Evolutionary conservation across 495 filamentous ascomycete species (phyloP).

Genomic region (Annulohypoxylon moriforme): DNA sequence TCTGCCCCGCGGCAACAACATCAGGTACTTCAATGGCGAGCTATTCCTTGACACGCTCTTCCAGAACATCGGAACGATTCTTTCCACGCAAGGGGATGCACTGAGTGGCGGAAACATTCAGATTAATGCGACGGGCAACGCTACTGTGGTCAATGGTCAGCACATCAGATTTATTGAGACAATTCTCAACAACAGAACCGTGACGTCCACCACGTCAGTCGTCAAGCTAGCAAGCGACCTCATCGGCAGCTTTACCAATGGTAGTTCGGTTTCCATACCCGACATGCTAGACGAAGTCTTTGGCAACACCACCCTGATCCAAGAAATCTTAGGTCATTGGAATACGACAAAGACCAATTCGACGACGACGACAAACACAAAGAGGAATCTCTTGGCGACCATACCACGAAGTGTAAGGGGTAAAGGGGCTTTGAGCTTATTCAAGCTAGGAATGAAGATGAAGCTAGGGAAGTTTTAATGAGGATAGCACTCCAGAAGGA

Average conservation of each 20-base stretch:
- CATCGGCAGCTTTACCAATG: conserved; percentile 45
- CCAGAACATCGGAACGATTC: conserved; percentile 53
- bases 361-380: conserved; percentile 17
- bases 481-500: background rate
- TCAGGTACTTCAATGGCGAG: conserved; percentile 52
- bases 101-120: conserved; percentile 54
- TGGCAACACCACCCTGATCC: conserved; percentile 47
- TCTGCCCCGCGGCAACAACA: conserved; percentile 61
- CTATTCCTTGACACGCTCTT: conserved; percentile 49
- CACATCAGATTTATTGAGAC: conserved; percentile 58
- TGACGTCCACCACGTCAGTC: conserved; percentile 53
- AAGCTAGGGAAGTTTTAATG: conserved; percentile 29
- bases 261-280: conserved; percentile 29
- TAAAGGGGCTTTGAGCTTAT: conserved; percentile 36
- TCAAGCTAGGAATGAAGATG: conserved; percentile 48
- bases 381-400: conserved; percentile 15
- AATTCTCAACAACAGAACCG: conserved; percentile 57
- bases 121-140: conserved; percentile 56
- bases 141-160: conserved; percentile 56
- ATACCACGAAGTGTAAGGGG: conserved; percentile 34
- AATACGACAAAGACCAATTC: conserved; percentile 22
- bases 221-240: conserved; percentile 52
- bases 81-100: conserved; percentile 48
- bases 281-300: conserved; percentile 44
- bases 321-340: conserved; percentile 44